Evolutionary conservation across 2,329 filamentous ascomycete genomes (phyloP).

Genomic region (Fonsecaea pedrosoi): DNA sequence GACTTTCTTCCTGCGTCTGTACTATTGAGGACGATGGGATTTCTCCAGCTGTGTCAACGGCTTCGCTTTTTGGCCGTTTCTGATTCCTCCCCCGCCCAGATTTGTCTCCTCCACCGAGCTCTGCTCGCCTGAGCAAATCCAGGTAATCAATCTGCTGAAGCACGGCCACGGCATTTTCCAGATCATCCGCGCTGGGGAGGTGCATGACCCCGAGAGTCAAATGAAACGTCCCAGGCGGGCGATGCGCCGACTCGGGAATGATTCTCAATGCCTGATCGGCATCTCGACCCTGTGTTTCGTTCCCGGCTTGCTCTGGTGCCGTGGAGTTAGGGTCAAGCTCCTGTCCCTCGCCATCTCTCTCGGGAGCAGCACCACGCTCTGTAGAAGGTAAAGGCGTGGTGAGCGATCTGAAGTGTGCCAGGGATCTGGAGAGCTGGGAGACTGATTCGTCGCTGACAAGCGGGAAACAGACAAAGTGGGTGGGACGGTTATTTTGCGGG

Average conservation of each 20-base stretch:
- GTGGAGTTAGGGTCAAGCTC: neutral
- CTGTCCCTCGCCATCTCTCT: neutral
- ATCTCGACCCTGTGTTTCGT: neutral
- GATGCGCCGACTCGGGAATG: slow-evolving; percentile 71
- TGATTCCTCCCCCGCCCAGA: neutral
- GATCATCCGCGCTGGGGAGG: slow-evolving; percentile 60
- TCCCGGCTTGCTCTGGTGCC: neutral
- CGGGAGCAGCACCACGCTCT: slow-evolving; percentile 1
- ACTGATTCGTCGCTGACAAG: slow-evolving; percentile 68
- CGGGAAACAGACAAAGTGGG: slow-evolving; percentile 59
- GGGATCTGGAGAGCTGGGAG: slow-evolving; percentile 67
- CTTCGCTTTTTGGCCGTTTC: neutral
- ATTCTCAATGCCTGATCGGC: slow-evolving; percentile 41
- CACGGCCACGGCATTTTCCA: slow-evolving; percentile 56
- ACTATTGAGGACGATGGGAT: neutral
- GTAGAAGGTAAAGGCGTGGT: slow-evolving; percentile 18
- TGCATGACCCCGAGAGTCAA: slow-evolving; percentile 88
- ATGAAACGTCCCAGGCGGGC: slow-evolving; percentile 81
- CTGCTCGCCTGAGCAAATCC: slow-evolving; percentile 47
- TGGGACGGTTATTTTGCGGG: slow-evolving; percentile 42
- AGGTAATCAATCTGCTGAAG: slow-evolving; percentile 56
- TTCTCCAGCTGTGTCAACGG: neutral
- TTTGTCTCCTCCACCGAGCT: slow-evolving; percentile 25
- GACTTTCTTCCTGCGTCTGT: neutral
- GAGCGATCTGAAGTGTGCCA: slow-evolving; percentile 68